Conservation (phyloP, 2,329 filamentous ascomycete species). For the Fusarium sp. region DNA sequence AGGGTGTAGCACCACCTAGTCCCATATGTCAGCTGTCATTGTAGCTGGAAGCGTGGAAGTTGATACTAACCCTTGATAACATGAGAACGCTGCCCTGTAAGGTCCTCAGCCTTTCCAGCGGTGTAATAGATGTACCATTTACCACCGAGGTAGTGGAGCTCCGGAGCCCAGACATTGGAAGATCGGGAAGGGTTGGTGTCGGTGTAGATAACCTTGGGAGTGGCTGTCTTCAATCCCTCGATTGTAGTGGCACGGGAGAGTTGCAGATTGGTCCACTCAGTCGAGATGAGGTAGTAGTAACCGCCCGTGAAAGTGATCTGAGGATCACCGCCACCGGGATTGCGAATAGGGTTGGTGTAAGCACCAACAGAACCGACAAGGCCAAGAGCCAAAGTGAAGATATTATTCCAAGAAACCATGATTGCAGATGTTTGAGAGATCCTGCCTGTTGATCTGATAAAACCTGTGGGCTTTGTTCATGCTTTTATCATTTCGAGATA, state of each 20-base stretch:
- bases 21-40: rapidly evolving
- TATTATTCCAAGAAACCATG: slow-evolving; percentile 32
- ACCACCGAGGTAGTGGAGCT: slow-evolving; percentile 62
- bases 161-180: slow-evolving; percentile 69
- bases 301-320: slow-evolving; percentile 63
- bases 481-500: neutral
- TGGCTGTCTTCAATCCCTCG: slow-evolving; percentile 64
- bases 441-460: rapidly evolving
- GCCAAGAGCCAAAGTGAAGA: slow-evolving; percentile 20
- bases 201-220: slow-evolving; percentile 62
- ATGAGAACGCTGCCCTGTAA: slow-evolving; percentile 62
- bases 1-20: slow-evolving; percentile 62
- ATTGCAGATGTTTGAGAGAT: neutral
- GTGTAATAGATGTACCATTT: slow-evolving; percentile 69
- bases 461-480: neutral
- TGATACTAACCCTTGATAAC: slow-evolving; percentile 59
- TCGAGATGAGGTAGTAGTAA: slow-evolving; percentile 68
- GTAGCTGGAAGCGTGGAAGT: rapidly evolving
- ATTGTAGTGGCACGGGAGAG: slow-evolving; percentile 66
- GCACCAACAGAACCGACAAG: slow-evolving; percentile 39
- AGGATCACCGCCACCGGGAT: slow-evolving; percentile 62
- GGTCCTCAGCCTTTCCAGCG: slow-evolving; percentile 56
- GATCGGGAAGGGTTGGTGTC: slow-evolving; percentile 58
- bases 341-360: slow-evolving; percentile 64
- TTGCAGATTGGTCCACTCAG: slow-evolving; percentile 65